These are phyloP conservation scores for Volvox africanus DNA, from an alignment of 139 green algal species.

Conservation along the genomic window DNA sequence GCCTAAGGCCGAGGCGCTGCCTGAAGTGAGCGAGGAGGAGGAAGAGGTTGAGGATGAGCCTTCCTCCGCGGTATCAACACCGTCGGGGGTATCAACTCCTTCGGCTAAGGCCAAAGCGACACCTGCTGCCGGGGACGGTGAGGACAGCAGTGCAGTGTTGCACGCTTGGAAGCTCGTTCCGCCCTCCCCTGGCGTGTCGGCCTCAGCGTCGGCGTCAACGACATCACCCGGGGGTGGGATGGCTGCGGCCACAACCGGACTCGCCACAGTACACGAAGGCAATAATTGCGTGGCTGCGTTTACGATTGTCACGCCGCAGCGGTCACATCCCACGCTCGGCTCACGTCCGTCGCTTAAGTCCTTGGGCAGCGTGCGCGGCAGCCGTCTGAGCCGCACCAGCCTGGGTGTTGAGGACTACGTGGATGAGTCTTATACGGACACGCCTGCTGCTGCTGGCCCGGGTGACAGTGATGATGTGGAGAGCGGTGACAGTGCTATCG, in stretches of 20 bases:
- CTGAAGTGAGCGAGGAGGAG: background rate
- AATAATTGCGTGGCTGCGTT: background rate
- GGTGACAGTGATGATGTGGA: background rate
- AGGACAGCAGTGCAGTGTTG: background rate
- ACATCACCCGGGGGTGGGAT: background rate
- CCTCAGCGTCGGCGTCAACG: background rate
- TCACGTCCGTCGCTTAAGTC: background rate
- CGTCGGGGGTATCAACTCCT: no score
- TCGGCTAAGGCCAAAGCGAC: background rate
- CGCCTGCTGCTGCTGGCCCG: background rate
- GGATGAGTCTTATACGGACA: conserved; percentile 18
- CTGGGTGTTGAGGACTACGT: conserved; percentile 23
- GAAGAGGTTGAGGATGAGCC: background rate
- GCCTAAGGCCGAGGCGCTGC: background rate
- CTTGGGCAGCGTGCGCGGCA: conserved; percentile 5
- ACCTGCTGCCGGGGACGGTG: background rate
- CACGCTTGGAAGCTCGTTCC: conserved; percentile 40
- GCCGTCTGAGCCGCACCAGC: conserved; percentile 37
- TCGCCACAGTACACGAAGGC: background rate
- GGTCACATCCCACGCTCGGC: background rate
- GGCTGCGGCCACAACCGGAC: background rate
- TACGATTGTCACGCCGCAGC: background rate
- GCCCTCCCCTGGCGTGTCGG: background rate
- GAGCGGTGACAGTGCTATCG: no score
- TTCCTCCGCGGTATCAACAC: no score